A percentile compares a stretch with the other conserved stretches of the same genome.
phyloP scores from a whole-genome alignment of 257 asterid species.

The Mitragyna speciosa region DNA sequence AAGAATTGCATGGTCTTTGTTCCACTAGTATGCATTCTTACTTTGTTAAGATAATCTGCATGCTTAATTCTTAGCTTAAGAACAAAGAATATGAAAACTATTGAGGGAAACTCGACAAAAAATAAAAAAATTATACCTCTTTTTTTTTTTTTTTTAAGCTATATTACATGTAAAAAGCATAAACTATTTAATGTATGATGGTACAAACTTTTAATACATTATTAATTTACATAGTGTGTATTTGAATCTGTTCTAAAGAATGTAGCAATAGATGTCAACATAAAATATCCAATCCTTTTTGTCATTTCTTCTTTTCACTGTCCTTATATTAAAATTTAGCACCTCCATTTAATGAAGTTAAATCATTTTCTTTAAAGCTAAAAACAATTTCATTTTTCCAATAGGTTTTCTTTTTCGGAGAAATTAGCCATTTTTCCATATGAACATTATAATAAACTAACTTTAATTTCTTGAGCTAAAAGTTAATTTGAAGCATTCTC shows the following conservation, averaged over 20 bases:
- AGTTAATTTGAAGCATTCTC: not conserved
- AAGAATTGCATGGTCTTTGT: not conserved
- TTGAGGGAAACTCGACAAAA: not conserved
- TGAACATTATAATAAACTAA: no score
- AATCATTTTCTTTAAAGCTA: no score
- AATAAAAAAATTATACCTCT: no score
- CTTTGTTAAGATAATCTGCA: not conserved
- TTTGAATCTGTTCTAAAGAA: not conserved
- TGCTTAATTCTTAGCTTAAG: not conserved
- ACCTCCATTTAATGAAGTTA: not conserved
- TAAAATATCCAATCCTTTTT: not conserved
- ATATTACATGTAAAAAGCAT: no score
- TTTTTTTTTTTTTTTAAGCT: no score
- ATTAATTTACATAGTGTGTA: not conserved
- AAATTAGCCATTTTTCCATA: not conserved
- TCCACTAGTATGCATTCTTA: not conserved
- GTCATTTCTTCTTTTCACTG: not conserved
- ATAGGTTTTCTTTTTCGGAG: not conserved
- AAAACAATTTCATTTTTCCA: no score
- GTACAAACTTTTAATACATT: not conserved
- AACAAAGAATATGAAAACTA: not conserved
- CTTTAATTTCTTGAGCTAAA: not conserved
- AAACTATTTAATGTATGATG: no score
- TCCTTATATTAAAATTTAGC: not conserved
- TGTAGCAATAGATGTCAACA: not conserved